Percentiles rank a stretch among this genome's conserved stretches.
Evolutionary conservation across 805 yeast genomes (phyloP).

Genomic region (Diddensiella caesifluorescens): DNA sequence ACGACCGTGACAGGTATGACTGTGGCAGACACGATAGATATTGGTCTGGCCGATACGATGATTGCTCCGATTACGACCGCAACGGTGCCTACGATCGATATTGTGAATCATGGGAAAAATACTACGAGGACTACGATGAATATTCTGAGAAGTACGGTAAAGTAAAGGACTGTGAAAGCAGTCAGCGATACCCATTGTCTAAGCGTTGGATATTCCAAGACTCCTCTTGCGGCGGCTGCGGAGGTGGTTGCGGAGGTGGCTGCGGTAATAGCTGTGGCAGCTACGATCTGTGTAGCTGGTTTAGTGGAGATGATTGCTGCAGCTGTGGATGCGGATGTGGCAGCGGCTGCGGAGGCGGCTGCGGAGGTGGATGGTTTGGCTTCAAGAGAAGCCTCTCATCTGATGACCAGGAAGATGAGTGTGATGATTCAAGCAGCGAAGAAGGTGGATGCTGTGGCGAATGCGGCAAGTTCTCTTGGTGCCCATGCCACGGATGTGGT

Average conservation of each 20-base stretch:
- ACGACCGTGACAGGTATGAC: too few species aligned
- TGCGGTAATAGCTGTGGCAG: conserved; percentile 5
- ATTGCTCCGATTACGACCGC: conserved; percentile 1
- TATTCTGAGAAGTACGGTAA: background rate
- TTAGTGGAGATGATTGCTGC: conserved; percentile 4
- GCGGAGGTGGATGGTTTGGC: conserved; percentile 3
- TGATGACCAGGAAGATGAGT: conserved; percentile 4
- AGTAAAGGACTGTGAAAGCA: background rate
- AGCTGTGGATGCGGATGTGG: conserved; percentile 10
- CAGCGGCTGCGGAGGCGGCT: conserved; percentile 6
- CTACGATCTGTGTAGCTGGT: background rate
- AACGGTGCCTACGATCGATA: conserved; percentile 6
- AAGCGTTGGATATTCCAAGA: conserved; percentile 4
- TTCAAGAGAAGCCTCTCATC: background rate
- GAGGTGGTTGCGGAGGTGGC: conserved; percentile 4
- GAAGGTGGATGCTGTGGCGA: conserved; percentile 8
- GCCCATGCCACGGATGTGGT: conserved; percentile 4
- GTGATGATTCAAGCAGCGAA: too few species aligned
- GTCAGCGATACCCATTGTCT: background rate
- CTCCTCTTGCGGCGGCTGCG: conserved; percentile 2
- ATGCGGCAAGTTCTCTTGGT: conserved; percentile 1
- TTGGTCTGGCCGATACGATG: too few species aligned
- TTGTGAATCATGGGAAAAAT: background rate
- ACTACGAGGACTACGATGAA: conserved; percentile 1
- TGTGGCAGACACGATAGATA: too few species aligned